Base-by-base conservation (phyloP, 1,139 yeast species). In the Yamadazyma trypodendri region DNA sequence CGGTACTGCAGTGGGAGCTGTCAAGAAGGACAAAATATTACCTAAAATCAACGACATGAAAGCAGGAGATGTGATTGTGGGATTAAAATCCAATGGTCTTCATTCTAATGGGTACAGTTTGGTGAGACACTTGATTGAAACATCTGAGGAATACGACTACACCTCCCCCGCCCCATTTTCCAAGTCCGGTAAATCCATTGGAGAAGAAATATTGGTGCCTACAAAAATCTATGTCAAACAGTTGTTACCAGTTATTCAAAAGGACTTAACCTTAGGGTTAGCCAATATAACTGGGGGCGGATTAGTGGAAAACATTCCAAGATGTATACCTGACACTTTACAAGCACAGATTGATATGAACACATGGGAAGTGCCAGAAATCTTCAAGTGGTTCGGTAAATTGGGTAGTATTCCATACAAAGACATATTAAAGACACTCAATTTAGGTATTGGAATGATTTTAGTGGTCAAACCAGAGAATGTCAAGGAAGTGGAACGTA, bases 211-310 rank as follows among this genome's bases (percentile, higher is more conserved):
- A 40, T 72, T 94, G 50, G 78, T 82, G 3, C 98, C 99, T 38
- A 94, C 98, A 6, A 81, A 85, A 58, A 92, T 94, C 48, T 94
- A 94, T 63, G 98, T 94, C 49, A 90, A 88, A 64, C 95, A 90
- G 53, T 65, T 92, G 43, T 72, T 92, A 49, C 84, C 87, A 40
- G 79, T 87, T 5, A 76, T 90, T 47, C 76, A 75, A 53, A 68
- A 83, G 55, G 82, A 75, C 33, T 68, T 84, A 44, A 61, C 92
- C 39, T 73, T 88, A 41, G 99, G 97, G 43, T 75, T 94, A 59
- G 96, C 98, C 5, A 96, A 94, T 60, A 92, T 94, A 54, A 94
- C 99, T 17, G 99, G 99, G 44, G 99, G 99, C 41, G 99, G 99
- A 42, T 74, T 94, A 36, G 84, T 92, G 25, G 99, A 94, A 63